These are phyloP conservation scores for Trifolium subterraneum DNA, from an alignment of 306 rosid genomes.

Conservation along the genomic window DNA sequence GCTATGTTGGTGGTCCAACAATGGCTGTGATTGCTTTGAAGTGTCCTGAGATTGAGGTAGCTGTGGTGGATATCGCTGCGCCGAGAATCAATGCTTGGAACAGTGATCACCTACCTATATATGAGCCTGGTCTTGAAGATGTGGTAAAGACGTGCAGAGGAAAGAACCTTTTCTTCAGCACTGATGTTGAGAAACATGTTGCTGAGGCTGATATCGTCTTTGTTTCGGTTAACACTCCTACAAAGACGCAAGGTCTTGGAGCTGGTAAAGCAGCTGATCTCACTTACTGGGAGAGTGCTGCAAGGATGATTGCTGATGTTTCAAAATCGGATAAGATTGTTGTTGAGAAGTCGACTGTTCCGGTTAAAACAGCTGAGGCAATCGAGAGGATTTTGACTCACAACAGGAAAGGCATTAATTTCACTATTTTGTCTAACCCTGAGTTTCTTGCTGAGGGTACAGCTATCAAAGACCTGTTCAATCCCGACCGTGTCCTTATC, in stretches of 20 bases:
- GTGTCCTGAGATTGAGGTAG: constrained; percentile 67
- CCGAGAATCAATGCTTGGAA: constrained; percentile 70
- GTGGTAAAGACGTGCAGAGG: constrained; percentile 72
- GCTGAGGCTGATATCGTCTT: constrained; percentile 82
- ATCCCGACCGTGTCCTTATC: constrained; percentile 82
- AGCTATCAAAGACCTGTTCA: constrained; percentile 68
- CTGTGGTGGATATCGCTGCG: constrained; percentile 59
- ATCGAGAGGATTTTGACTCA: constrained; percentile 88
- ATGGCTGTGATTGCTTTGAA: constrained; percentile 89
- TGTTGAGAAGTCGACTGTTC: constrained; percentile 92
- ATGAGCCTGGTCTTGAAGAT: constrained; percentile 74
- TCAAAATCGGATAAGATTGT: constrained; percentile 86
- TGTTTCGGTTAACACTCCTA: constrained; percentile 94
- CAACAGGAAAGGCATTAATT: constrained; percentile 87
- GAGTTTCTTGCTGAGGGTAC: constrained; percentile 98
- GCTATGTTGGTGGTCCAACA: constrained; percentile 96
- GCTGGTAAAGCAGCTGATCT: constrained; percentile 97
- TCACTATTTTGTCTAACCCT: constrained; percentile 87
- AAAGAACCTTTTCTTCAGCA: constrained; percentile 65
- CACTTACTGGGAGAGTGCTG: constrained; percentile 96
- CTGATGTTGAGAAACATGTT: constrained; percentile 84
- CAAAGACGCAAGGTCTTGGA: constrained; percentile 90
- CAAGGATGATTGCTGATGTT: constrained; percentile 93
- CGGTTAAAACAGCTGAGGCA: constrained; percentile 95
- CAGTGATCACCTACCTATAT: constrained; percentile 68